Percentiles rank a stretch among this genome's conserved stretches.
phyloP scores from a whole-genome alignment of 78 protist species.

The Monocercomonoides exilis region DNA sequence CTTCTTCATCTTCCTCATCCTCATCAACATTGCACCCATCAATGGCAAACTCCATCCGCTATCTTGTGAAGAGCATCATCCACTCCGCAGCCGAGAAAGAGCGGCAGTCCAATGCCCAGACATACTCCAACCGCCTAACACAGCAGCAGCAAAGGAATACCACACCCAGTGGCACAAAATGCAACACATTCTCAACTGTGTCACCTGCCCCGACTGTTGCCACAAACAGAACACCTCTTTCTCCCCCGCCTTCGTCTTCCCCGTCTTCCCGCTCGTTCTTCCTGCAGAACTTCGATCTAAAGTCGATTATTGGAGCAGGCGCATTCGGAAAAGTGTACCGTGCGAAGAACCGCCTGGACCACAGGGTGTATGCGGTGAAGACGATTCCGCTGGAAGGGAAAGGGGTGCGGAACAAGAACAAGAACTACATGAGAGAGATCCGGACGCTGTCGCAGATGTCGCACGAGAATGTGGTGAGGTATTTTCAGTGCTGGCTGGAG shows the following conservation, averaged over 20 bases:
- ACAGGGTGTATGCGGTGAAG: not conserved
- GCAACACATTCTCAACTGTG: too few species aligned
- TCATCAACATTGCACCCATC: too few species aligned
- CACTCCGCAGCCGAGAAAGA: too few species aligned
- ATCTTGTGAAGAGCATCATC: too few species aligned
- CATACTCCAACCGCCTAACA: too few species aligned
- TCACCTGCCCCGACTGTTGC: not conserved
- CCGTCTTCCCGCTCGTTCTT: not conserved
- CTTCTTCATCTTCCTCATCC: too few species aligned
- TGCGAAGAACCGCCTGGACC: not conserved
- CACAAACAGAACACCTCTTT: not conserved
- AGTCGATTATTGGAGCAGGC: not conserved
- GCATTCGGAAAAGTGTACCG: not conserved
- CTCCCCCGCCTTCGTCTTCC: not conserved
- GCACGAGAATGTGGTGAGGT: not conserved
- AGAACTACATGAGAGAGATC: not conserved
- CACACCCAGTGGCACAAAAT: too few species aligned
- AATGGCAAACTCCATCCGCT: too few species aligned
- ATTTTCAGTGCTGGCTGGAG: not conserved
- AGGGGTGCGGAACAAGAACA: not conserved
- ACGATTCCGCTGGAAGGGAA: not conserved
- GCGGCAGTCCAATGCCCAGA: too few species aligned
- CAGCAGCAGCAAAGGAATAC: too few species aligned
- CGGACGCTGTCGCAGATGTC: not conserved
- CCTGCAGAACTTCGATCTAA: not conserved